A percentile compares a stretch with the other conserved stretches of the same genome.
These are phyloP conservation scores for Phaeosphaeriaceae sp. DNA, from an alignment of 2,329 filamentous ascomycete species.

Conservation along the genomic window DNA sequence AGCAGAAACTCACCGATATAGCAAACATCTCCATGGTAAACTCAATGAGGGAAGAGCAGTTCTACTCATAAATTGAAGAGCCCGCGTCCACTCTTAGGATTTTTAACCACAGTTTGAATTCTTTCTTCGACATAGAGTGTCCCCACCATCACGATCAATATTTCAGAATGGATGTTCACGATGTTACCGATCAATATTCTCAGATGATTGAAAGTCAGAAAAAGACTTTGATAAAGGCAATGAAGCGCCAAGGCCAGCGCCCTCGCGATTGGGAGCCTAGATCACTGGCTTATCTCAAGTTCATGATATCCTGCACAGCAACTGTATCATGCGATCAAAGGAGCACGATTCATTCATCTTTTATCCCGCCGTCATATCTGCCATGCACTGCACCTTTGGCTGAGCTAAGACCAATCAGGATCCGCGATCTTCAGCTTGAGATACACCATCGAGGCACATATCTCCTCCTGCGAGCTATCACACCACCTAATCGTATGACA, in stretches of 20 bases:
- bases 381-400: conserved; percentile 20
- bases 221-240: conserved; percentile 6
- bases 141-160: no score
- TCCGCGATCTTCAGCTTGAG: conserved; percentile 45
- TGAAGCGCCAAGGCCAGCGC: conserved; percentile 13
- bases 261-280: conserved; percentile 16
- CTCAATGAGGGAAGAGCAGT: no score
- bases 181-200: no score
- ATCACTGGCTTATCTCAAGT: conserved; percentile 8
- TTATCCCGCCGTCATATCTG: conserved; percentile 24
- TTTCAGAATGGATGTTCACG: no score
- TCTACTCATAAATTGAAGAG: no score
- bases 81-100: no score
- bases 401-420: conserved; percentile 20
- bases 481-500: conserved; percentile 17
- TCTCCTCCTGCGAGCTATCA: conserved; percentile 43
- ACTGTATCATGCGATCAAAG: background rate
- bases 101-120: no score
- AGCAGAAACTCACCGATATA: no score
- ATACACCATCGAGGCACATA: conserved; percentile 51
- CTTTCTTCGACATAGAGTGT: no score
- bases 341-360: conserved; percentile 9
- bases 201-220: no score
- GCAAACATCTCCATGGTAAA: no score
- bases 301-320: conserved; percentile 11